Conservation (phyloP, 2,329 filamentous ascomycete species). For the Colletotrichum sp. region DNA sequence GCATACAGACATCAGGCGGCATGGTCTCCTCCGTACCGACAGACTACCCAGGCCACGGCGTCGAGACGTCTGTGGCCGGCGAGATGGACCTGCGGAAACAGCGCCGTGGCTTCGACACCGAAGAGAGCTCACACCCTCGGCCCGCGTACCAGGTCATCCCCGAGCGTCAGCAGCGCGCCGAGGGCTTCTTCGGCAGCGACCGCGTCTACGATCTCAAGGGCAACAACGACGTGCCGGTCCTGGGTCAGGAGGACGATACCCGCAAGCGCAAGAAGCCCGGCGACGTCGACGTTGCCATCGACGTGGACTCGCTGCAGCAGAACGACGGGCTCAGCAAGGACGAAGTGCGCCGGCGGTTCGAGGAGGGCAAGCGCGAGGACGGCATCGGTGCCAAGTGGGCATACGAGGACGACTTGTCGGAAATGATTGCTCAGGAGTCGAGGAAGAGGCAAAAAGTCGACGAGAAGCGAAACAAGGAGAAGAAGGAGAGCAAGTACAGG, state of each 20-base stretch:
- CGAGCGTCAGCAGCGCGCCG: constrained; percentile 82
- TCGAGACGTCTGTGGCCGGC: constrained; percentile 76
- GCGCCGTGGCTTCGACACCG: constrained; percentile 84
- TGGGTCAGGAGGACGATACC: constrained; percentile 79
- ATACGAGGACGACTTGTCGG: constrained; percentile 85
- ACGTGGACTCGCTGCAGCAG: constrained; percentile 78
- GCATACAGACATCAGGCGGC: constrained; percentile 81
- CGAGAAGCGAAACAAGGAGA: constrained; percentile 75
- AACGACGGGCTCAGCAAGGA: constrained; percentile 85
- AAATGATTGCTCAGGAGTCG: constrained; percentile 95
- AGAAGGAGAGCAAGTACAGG: constrained; percentile 56
- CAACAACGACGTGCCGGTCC: constrained; percentile 67
- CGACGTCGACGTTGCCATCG: constrained; percentile 91
- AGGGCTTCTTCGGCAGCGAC: constrained; percentile 96
- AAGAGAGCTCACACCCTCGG: constrained; percentile 76
- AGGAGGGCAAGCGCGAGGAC: constrained; percentile 71
- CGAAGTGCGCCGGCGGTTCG: constrained; percentile 80
- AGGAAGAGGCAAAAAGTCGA: constrained; percentile 90
- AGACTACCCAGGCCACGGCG: constrained; percentile 73
- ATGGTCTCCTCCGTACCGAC: constrained; percentile 81
- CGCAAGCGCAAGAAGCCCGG: constrained; percentile 95
- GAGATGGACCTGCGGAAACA: constrained; percentile 93
- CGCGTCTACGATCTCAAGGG: constrained; percentile 85
- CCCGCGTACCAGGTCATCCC: constrained; percentile 89
- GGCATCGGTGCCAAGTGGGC: constrained; percentile 72